Conservation (phyloP, 2,329 filamentous ascomycete genomes). For the Xylaria sp. region DNA sequence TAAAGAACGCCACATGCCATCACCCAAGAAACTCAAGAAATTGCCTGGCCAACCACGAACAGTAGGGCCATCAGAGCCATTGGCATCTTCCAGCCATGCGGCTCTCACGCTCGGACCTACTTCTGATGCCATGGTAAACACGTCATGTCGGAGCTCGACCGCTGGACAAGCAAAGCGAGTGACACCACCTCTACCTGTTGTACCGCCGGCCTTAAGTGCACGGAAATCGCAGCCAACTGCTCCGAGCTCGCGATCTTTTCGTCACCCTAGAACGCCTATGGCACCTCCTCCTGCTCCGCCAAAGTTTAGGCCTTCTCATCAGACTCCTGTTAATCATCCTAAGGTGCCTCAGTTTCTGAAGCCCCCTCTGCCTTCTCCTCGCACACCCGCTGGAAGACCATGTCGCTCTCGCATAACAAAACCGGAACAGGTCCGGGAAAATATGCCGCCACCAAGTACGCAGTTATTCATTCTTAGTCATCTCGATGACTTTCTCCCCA, state of each 20-base stretch:
- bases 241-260: conserved; percentile 31
- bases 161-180: conserved; percentile 2
- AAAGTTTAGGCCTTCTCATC: conserved; percentile 41
- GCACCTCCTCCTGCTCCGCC: conserved; percentile 44
- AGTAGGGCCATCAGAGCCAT: background rate
- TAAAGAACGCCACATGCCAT: conserved; percentile 1
- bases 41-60: background rate
- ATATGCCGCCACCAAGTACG: conserved; percentile 56
- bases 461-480: conserved; percentile 63
- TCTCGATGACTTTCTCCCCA: conserved; percentile 66
- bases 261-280: conserved; percentile 41
- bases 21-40: conserved; percentile 13
- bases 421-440: conserved; percentile 27
- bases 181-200: background rate
- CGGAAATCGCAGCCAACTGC: conserved; percentile 19
- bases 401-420: conserved; percentile 21
- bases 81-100: background rate
- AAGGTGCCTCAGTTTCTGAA: conserved; percentile 42
- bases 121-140: background rate
- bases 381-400: conserved; percentile 2
- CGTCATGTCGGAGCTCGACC: background rate
- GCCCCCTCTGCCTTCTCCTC: conserved; percentile 30
- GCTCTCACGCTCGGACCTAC: background rate
- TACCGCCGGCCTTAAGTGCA: conserved; percentile 18
- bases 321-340: conserved; percentile 17